Conservation (phyloP, 768 basidiomycete genomes). For the Myochromella boudieri region DNA sequence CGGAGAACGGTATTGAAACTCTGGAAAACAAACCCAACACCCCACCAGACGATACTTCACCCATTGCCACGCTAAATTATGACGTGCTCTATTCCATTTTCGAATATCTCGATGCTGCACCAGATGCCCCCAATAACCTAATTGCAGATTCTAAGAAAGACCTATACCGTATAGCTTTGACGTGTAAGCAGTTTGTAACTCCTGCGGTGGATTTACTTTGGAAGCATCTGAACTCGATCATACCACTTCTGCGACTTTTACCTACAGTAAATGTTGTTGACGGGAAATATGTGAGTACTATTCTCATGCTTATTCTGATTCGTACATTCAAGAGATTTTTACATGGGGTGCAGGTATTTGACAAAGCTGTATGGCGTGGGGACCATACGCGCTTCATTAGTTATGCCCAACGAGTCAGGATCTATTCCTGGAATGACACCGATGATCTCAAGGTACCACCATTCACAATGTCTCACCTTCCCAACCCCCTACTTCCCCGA, state of each 20-base stretch:
- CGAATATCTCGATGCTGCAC: neutral
- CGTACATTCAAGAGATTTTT: neutral
- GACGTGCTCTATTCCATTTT: neutral
- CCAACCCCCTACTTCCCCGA: neutral
- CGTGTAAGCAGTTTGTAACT: neutral
- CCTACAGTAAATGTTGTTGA: neutral
- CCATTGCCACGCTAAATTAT: too few relatives aligned
- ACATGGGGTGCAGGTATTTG: neutral
- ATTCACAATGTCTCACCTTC: neutral
- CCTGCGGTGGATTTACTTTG: slow-evolving; percentile 1
- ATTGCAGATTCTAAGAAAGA: neutral
- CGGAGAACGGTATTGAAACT: too few relatives aligned
- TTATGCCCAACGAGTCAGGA: neutral
- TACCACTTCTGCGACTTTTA: neutral
- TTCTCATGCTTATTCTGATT: neutral
- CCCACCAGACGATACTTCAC: too few relatives aligned
- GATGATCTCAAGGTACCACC: neutral
- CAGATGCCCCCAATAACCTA: neutral
- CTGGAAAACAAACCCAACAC: too few relatives aligned
- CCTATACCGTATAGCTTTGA: neutral
- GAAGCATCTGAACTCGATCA: neutral
- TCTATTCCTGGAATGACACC: neutral
- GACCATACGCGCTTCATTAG: neutral
- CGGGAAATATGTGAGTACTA: slow-evolving; percentile 1
- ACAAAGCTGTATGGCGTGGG: neutral